phyloP scores from a whole-genome alignment of 2,329 filamentous ascomycete species.

The Hymenoscyphus fraxineus region DNA sequence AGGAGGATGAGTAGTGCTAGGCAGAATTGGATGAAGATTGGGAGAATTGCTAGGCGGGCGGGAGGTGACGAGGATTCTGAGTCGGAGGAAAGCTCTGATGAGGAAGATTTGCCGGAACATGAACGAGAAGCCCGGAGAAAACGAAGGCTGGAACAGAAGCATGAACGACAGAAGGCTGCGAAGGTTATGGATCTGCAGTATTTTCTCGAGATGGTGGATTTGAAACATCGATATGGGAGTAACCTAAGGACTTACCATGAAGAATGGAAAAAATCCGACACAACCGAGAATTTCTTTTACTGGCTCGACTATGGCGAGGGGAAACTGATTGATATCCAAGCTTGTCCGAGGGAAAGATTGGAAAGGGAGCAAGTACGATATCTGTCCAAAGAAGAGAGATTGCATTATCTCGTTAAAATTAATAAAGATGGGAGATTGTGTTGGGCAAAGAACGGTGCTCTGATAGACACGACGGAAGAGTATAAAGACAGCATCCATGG shows the following conservation, averaged over 20 bases:
- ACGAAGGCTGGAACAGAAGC: conserved; percentile 47
- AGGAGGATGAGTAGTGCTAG: conserved; percentile 43
- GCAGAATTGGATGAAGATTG: conserved; percentile 72
- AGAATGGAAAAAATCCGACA: conserved; percentile 74
- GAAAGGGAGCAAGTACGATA: conserved; percentile 81
- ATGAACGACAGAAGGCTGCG: conserved; percentile 59
- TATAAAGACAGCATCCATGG: conserved; percentile 79
- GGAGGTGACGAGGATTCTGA: conserved; percentile 58
- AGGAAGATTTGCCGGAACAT: conserved; percentile 32
- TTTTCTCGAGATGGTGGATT: conserved; percentile 78
- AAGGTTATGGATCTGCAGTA: conserved; percentile 84
- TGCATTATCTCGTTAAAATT: conserved; percentile 75
- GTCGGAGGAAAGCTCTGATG: conserved; percentile 20
- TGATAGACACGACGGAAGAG: conserved; percentile 70
- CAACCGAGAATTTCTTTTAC: conserved; percentile 87
- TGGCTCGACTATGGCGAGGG: conserved; percentile 86
- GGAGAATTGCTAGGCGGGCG: conserved; percentile 66
- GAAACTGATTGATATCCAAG: conserved; percentile 61
- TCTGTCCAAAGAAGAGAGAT: conserved; percentile 74
- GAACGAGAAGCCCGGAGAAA: conserved; percentile 39
- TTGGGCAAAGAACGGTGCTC: conserved; percentile 78
- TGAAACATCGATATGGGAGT: conserved; percentile 82
- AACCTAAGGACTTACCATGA: conserved; percentile 79
- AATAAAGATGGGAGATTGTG: conserved; percentile 72
- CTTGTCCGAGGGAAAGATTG: conserved; percentile 69